Evolutionary conservation across 108 stramenopile genomes (phyloP).

Genomic region (Nitzschia sp.): DNA sequence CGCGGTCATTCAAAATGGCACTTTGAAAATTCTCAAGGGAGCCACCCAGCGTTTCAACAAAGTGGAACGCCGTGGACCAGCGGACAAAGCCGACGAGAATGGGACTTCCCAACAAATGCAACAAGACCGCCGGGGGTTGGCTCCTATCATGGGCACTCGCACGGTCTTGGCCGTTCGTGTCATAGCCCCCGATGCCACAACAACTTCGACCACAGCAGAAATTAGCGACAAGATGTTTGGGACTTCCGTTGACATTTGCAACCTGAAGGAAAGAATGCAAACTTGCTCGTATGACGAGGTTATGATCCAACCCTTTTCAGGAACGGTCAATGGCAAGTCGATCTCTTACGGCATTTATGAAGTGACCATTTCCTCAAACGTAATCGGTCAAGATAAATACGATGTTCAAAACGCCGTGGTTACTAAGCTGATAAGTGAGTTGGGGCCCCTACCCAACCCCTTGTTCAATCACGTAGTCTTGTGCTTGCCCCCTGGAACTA

Average conservation of each 20-base stretch:
- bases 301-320: neutral
- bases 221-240: conserved; percentile 5
- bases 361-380: neutral
- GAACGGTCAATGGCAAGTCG: conserved; percentile 13
- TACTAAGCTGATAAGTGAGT: neutral
- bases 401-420: neutral
- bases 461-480: conserved; percentile 34
- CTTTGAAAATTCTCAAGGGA: neutral
- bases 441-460: neutral
- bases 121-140: neutral
- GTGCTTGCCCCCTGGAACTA: conserved; percentile 48
- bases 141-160: neutral
- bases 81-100: neutral
- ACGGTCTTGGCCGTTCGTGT: conserved; percentile 34
- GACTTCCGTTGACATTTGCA: neutral
- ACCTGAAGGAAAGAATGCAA: neutral
- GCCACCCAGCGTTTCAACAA: neutral
- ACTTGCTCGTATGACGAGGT: conserved; percentile 30
- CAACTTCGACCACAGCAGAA: neutral
- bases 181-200: conserved; percentile 12
- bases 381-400: neutral
- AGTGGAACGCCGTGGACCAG: neutral
- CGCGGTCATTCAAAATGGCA: neutral
- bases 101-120: neutral
- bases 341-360: conserved; percentile 27